phyloP scores from a whole-genome alignment of 208 protist genomes.

The Vickermania spadyakhi region DNA sequence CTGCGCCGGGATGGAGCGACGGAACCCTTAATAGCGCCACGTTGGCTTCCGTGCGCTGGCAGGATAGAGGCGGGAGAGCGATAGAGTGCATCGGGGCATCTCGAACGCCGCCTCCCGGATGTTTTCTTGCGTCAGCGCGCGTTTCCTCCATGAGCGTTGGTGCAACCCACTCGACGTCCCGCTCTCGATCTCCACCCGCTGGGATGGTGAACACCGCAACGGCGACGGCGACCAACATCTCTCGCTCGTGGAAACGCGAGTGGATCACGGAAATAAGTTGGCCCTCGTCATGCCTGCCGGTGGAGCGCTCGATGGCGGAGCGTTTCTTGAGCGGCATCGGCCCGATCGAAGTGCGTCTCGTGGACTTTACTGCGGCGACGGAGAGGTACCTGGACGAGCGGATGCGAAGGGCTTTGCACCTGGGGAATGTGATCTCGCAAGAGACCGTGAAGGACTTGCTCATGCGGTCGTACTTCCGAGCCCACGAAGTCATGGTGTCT shows the following conservation, averaged over 20 bases:
- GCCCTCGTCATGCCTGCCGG: slow-evolving; percentile 17
- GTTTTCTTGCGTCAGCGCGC: no score
- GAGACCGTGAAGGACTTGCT: not conserved
- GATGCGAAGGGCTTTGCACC: not conserved
- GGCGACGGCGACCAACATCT: no score
- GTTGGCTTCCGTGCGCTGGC: no score
- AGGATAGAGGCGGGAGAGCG: no score
- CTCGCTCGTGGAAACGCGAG: not conserved
- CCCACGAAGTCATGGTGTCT: not conserved
- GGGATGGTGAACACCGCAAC: no score
- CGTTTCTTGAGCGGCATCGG: slow-evolving; percentile 15
- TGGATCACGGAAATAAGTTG: slow-evolving; percentile 8
- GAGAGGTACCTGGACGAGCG: not conserved
- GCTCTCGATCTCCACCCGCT: no score
- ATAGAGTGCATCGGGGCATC: no score
- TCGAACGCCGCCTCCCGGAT: no score
- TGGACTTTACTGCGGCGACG: slow-evolving; percentile 21
- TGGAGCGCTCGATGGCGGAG: slow-evolving; percentile 23
- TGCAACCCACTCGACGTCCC: no score
- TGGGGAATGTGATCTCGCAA: not conserved
- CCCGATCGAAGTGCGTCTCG: slow-evolving; percentile 26
- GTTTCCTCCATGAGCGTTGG: no score
- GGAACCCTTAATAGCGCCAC: no score
- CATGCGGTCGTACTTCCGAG: not conserved
- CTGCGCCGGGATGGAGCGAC: no score